phyloP scores from a whole-genome alignment of 179 eudicot species.

The Corrigiola litoralis region DNA sequence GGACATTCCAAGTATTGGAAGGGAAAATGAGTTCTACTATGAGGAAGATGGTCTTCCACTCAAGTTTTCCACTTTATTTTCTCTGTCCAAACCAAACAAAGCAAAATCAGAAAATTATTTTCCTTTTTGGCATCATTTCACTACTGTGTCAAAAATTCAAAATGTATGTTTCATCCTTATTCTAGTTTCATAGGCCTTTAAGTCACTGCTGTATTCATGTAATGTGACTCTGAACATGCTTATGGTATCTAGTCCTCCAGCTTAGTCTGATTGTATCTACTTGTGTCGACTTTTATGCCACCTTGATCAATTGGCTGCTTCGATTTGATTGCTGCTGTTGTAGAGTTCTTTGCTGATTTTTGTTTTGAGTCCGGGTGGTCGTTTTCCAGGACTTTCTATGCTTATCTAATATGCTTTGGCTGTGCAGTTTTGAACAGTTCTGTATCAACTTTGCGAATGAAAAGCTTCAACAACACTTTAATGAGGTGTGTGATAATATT shows the following conservation, averaged over 20 bases:
- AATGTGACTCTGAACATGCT: neutral
- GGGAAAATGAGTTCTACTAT: too few relatives aligned
- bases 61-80: too few relatives aligned
- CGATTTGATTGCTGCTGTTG: neutral
- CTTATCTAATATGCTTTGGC: slow-evolving; percentile 2
- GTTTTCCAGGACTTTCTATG: neutral
- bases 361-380: neutral
- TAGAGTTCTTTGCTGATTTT: neutral
- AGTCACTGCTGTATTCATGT: neutral
- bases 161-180: neutral
- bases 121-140: too few relatives aligned
- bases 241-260: neutral
- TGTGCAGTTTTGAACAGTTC: slow-evolving; percentile 89
- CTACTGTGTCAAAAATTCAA: too few relatives aligned
- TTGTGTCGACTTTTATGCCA: neutral
- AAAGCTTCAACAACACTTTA: slow-evolving; percentile 97
- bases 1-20: too few relatives aligned
- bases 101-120: too few relatives aligned
- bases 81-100: too few relatives aligned
- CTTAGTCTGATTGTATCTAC: neutral
- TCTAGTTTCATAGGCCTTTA: neutral
- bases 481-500: slow-evolving; percentile 54
- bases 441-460: slow-evolving; percentile 98
- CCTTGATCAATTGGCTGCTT: neutral
- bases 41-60: too few relatives aligned